Base-by-base conservation (phyloP, 345 rosid genomes). In the Euphorbia peplus region DNA sequence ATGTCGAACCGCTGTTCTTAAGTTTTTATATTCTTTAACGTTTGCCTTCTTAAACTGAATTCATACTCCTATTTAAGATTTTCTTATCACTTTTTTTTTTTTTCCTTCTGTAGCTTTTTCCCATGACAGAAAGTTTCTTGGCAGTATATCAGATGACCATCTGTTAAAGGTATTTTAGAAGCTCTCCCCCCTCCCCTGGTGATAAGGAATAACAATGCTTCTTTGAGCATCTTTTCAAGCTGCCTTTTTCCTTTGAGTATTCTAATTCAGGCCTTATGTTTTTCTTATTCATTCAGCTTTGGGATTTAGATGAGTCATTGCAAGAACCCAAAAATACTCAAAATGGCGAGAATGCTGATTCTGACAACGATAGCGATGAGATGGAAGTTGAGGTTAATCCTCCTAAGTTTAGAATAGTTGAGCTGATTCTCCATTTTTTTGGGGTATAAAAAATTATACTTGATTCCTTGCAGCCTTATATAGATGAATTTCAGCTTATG, bases 141-240 rank as follows among this genome's bases (percentile, higher is more conserved):
- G 90, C 69, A 95, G 99, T 68, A 87, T 88, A 56, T 93, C 95
- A 15, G 92, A 91, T 77, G 99, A 91, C 73, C 87, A 82, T 66
- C 77, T 84, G 77, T 78, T 90, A 78, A 95, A 95, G 96, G 99
- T 95, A 60, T 41, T 9, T 69, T 24, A 48, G 18, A 46, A 24
- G 5, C 35, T 25, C 69, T n/a, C n/a, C 44, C 32, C 37, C 55
- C 24, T 35, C 10, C 60, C 65, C 12, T 39, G 3, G 42, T 39
- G 42, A 39, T 39, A 39, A 8, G 11, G 3, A 21, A 16, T 12
- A 32, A 15, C 0, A 8, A 1, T 37, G 19, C 11, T 0, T 19
- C 4, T 41, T n/a, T 11, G 9, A 15, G 42, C 14, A 39, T 30
- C 16, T 25, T 44, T 58, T 47, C 28, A 6, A 7, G 26, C 15